These are phyloP conservation scores for Hirsutella thompsonii DNA, from an alignment of 2,329 filamentous ascomycete genomes.

Conservation along the genomic window DNA sequence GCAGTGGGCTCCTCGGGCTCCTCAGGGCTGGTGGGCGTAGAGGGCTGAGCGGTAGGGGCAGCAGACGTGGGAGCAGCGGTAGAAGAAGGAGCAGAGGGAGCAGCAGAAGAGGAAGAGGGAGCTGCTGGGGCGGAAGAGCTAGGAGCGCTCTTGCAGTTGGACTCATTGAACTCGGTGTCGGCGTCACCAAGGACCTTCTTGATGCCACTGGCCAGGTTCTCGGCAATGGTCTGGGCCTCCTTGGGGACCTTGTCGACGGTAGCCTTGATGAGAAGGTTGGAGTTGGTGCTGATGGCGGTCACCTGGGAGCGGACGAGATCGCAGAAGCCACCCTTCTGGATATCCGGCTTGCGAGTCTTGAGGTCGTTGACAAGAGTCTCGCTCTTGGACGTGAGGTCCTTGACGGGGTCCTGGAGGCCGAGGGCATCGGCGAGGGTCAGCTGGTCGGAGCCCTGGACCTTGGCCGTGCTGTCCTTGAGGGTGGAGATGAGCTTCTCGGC, in stretches of 20 bases:
- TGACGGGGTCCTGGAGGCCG: conserved; percentile 7
- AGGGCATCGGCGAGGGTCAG: conserved; percentile 8
- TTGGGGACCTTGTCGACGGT: conserved; percentile 16
- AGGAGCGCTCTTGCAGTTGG: conserved; percentile 15
- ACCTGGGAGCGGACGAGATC: conserved; percentile 11
- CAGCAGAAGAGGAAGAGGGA: neutral
- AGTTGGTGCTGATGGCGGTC: conserved; percentile 10
- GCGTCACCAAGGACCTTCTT: conserved; percentile 11
- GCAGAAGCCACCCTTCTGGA: conserved; percentile 16
- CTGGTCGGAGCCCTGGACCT: conserved; percentile 4
- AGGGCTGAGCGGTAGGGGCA: neutral
- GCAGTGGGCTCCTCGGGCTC: neutral
- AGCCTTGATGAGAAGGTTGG: conserved; percentile 15
- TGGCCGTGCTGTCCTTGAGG: conserved; percentile 7
- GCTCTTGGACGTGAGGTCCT: conserved; percentile 12
- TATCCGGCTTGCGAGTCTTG: conserved; percentile 12
- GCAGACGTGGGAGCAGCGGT: neutral
- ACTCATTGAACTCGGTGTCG: conserved; percentile 12
- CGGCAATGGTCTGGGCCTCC: conserved; percentile 14
- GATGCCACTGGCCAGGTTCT: conserved; percentile 12
- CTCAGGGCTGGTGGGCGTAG: neutral
- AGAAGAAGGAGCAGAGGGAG: neutral
- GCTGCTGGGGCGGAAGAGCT: neutral
- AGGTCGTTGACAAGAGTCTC: conserved; percentile 13
- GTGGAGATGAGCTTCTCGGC: conserved; percentile 8